These are phyloP conservation scores for Talaromyces liani DNA, from an alignment of 495 filamentous ascomycete species.

Conservation along the genomic window DNA sequence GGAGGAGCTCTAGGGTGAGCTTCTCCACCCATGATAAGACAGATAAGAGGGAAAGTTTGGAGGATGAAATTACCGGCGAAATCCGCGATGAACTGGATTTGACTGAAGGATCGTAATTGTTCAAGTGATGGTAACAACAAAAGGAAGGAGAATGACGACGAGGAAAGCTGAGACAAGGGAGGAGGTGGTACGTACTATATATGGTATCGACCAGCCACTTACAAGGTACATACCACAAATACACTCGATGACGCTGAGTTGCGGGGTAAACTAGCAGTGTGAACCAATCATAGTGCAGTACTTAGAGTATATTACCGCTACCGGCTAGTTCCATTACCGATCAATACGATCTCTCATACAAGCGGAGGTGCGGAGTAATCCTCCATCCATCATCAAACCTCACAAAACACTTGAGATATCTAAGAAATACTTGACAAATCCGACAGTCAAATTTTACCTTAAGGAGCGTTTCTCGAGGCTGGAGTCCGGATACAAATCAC, in stretches of 20 bases:
- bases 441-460: no score
- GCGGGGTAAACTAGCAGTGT: slow-evolving; percentile 8
- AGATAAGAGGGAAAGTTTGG: not conserved
- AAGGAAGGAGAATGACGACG: slow-evolving; percentile 7
- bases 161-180: slow-evolving; percentile 1
- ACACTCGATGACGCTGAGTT: slow-evolving; percentile 4
- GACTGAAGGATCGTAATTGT: not conserved
- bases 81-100: not conserved
- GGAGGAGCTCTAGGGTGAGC: slow-evolving; percentile 26
- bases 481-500: no score
- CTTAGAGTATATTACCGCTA: not conserved
- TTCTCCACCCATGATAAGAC: slow-evolving; percentile 41
- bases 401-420: no score
- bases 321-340: not conserved
- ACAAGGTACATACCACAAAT: not conserved
- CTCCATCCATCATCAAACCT: not conserved
- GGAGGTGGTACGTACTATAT: not conserved
- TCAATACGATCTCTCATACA: not conserved
- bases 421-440: no score
- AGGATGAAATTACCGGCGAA: not conserved
- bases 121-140: slow-evolving; percentile 8
- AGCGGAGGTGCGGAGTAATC: not conserved
- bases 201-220: not conserved
- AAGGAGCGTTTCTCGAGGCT: no score
- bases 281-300: not conserved